phyloP scores from a whole-genome alignment of 2,329 filamentous ascomycete genomes.

The Trichoderma simmonsii region DNA sequence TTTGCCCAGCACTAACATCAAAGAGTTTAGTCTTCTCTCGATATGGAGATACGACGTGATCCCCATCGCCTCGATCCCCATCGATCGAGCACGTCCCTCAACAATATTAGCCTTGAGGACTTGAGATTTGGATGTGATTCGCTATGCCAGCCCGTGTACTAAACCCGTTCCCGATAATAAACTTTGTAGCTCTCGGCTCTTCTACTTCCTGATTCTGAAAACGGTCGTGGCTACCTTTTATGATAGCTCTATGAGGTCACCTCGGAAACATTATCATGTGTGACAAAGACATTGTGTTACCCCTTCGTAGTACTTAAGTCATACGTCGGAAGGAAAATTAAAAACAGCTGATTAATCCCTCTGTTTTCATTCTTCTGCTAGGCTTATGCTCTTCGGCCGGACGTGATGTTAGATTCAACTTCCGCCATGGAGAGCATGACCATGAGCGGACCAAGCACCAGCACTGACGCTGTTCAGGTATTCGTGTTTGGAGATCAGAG shows the following conservation, averaged over 20 bases:
- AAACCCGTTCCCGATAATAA: not conserved
- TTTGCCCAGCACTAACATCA: not conserved
- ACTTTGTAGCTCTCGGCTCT: not conserved
- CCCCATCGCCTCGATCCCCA: not conserved
- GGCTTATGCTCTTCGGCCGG: not conserved
- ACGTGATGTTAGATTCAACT: not conserved
- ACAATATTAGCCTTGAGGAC: not conserved
- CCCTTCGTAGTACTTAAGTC: not conserved
- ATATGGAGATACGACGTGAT: not conserved
- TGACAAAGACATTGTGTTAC: not conserved
- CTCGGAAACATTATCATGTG: not conserved
- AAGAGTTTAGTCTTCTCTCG: not conserved
- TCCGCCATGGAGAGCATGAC: conserved; percentile 2
- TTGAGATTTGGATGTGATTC: not conserved
- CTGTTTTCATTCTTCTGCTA: not conserved
- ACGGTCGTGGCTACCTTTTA: not conserved
- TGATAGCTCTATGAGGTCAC: not conserved
- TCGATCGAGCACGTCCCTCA: not conserved
- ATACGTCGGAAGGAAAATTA: not conserved
- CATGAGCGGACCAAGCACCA: not conserved
- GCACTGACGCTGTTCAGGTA: not conserved
- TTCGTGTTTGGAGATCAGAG: conserved; percentile 16
- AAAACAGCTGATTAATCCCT: not conserved
- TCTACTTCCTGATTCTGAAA: not conserved
- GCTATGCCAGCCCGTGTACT: not conserved